Evolutionary conservation across 345 rosid genomes (phyloP), one percentile per base, ranked within the genome.

Genomic region (Citrus maxima): DNA sequence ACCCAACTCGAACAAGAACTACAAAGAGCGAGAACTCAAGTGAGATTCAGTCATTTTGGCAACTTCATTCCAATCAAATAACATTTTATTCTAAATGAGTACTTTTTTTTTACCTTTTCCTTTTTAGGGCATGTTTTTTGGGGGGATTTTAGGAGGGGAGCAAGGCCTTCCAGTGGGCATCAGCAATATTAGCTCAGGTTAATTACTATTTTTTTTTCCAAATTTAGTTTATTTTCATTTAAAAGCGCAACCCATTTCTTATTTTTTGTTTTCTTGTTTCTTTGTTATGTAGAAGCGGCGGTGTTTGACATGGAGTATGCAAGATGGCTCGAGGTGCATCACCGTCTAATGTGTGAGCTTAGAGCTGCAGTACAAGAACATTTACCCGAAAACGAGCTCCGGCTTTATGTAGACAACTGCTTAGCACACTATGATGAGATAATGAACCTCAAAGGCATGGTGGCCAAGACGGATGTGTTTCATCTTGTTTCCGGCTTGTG

Each of bases 1-100:
- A 87, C 94, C 73, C 98, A 96, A 83, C 83, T 96, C 59, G 99
- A 96, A 79, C 98, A 93, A 84, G 99, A 96, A 78, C 88, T 96
- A 27, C 98, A 94, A 83, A 87, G 98, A 72, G 95, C 97, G 14
- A 87, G 98, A 88, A 40, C 92, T 79, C 98, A 93, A 83, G 99
- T 93, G 75, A 90, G 84, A 67, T 28, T 70, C 54, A 7, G 24
- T 64, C 42, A 18, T 7, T 42, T 74, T 21, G 67, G 58, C 12
- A 74, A 74, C 34, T 40, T 30, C 0, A 18, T 16, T 54, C 16
- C 40, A 67, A 12, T 42, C n/a, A 38, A 34, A 27, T 38, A 63
- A 21, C 7, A 66, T 25, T 55, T 6, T 46, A 51, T n/a, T 3
- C 67, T 35, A n/a, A 59, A 28, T 71, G 60, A 76, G 64, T 46